Base-by-base conservation (phyloP, 306 rosid genomes). In the Gastrolobium villosum region DNA sequence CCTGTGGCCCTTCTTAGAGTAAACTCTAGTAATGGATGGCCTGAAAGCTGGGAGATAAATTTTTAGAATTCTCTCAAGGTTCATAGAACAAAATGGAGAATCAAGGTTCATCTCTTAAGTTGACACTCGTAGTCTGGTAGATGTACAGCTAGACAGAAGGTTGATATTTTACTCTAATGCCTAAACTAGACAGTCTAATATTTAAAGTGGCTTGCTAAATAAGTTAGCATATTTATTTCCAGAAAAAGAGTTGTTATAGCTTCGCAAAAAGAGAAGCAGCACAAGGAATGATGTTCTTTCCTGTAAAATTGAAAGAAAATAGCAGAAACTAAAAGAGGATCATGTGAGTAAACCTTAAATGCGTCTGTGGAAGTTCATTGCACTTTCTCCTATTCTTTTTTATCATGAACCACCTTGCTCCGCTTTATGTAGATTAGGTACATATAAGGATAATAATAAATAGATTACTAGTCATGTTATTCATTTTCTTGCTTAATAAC, bases 161-260 rank as follows among this genome's bases (percentile, higher is more conserved):
- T 35, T 7, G 46, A 11, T 45, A 15, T 31, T 30, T 44, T 66
- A 31, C 39, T 20, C 20, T n/a, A 48, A 7, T 49, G 9, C 50
- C 7, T 44, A 3, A 20, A 65, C 44, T 34, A 44, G n/a, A 11
- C 6, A 44, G 39, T 39, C 8, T 14, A 65, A 30, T 13, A 44
- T 41, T 39, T 10, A 62, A 53, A 13, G 74, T 54, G 26, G 72
- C 44, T 52, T 71, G 78, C 14, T 26, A 14, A 31, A 46, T 49
- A 44, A 26, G 30, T 40, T 55, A 68, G 30, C 5, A 37, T 54
- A 35, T 11, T 31, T 54, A 8, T 40, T 72, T 44, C 10, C 6
- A 7, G 20, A 55, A 49, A 45, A 56, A 41, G 53, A 30, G 5
- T 15, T 68, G 26, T 9, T 56, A 13, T n/a, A 10, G 39, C 65